Evolutionary conservation across 768 basidiomycete genomes (phyloP), one percentile per base, ranked within the genome.

Genomic region (Tulasnella sp.): DNA sequence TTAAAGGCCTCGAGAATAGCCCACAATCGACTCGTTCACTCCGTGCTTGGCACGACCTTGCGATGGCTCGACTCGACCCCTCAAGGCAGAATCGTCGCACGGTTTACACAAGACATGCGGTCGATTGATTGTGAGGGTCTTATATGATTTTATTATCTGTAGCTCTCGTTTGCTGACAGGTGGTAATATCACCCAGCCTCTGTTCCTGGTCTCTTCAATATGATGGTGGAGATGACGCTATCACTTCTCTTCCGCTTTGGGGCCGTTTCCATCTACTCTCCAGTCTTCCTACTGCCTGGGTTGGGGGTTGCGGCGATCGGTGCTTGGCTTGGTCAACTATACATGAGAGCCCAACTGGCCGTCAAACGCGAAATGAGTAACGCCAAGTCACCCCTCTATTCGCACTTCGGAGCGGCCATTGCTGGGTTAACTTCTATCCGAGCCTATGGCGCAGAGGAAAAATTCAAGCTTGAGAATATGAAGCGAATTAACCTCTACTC

Each of bases 21-120:
- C 18, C 92, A 93, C 83, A 83, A 83, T 34, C 85, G 87, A 80
- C 87, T 93, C 0, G 81, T 93, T 5, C 84, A 88, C 40, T 88
- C 91, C 16, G 84, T 93, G 0, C 84, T 93, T 20, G 88, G 90
- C 6, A 90, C 91, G 5, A 93, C 93, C 0, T 84, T 93, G 40
- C 78, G 83, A 28, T 84, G 82, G 81, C 77, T 83, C 40, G 84
- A 84, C 78, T 76, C 78, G 34, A 83, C 83, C 8, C 83, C 83
- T 1, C 79, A 79, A 22, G 84, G 84, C 24, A 69, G 84, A 20
- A 83, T 84, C 77, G 79, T 83, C 22, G 81, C 83, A 41, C 82
- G 84, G 34, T 83, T 83, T 76, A 83, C 83, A 14, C 80, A 81
- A 37, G 82, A 83, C 75, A 80, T 83, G n/a, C 72, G 81, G 1